phyloP scores from a whole-genome alignment of 2,329 filamentous ascomycete species.

The Lasiodiplodia sp. region DNA sequence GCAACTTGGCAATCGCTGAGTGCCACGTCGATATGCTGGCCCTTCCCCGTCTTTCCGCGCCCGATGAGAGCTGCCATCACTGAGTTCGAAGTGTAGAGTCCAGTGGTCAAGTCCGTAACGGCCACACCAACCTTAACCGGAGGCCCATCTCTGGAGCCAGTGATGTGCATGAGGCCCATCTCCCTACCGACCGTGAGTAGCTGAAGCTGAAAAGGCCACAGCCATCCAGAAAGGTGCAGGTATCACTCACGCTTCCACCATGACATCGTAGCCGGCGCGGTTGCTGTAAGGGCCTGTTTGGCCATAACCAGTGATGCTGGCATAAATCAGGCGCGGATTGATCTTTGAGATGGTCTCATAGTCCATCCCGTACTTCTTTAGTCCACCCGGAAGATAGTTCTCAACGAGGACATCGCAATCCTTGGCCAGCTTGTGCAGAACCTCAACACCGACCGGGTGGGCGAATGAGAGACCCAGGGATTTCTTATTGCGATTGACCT shows the following conservation, averaged over 20 bases:
- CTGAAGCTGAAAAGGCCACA: not conserved
- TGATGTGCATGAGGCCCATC: conserved; percentile 98
- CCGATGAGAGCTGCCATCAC: conserved; percentile 93
- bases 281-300: conserved; percentile 90
- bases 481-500: conserved; percentile 98
- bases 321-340: conserved; percentile 89
- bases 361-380: conserved; percentile 92
- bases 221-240: not conserved
- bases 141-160: conserved; percentile 82
- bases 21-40: conserved; percentile 91
- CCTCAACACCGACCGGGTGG: conserved; percentile 80
- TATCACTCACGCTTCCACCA: conserved; percentile 80
- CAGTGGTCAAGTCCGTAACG: conserved; percentile 94
- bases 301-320: conserved; percentile 95
- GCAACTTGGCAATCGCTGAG: conserved; percentile 95
- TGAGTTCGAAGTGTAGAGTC: conserved; percentile 91
- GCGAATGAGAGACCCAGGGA: conserved; percentile 92
- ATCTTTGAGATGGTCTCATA: conserved; percentile 80
- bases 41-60: conserved; percentile 74
- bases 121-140: conserved; percentile 98
- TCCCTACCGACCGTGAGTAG: conserved; percentile 59
- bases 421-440: conserved; percentile 83
- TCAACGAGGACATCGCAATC: conserved; percentile 94
- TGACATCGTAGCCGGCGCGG: conserved; percentile 95
- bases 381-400: conserved; percentile 89